Percentiles rank a stretch among this genome's conserved stretches.
Conservation (phyloP, 176 grass and related monocot species). For the Olyra latifolia region DNA sequence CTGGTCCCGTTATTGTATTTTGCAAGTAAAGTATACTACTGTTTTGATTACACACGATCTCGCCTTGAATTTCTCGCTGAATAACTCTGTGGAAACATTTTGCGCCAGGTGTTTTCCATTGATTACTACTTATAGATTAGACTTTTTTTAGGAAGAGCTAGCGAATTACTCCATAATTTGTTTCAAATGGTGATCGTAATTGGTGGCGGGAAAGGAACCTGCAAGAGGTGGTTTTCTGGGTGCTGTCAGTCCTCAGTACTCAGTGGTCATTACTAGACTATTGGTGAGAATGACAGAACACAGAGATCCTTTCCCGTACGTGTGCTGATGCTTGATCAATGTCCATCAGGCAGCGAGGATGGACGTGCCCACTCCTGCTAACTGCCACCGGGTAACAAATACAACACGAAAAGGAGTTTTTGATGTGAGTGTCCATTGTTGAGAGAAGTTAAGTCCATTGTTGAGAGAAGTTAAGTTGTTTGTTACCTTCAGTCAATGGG, state of each 20-base stretch:
- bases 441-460: neutral
- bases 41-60: neutral
- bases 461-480: neutral
- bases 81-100: neutral
- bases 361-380: neutral
- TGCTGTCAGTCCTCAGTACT: neutral
- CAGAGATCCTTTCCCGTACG: neutral
- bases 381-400: neutral
- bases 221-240: neutral
- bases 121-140: neutral
- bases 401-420: neutral
- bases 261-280: neutral
- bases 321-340: neutral
- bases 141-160: neutral
- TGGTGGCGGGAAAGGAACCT: neutral
- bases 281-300: neutral
- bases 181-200: neutral
- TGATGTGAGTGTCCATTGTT: neutral
- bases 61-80: neutral
- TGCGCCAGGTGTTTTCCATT: neutral
- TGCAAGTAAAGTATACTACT: conserved; percentile 24
- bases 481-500: neutral
- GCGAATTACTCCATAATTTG: neutral
- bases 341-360: neutral
- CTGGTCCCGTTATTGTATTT: neutral